These are phyloP conservation scores for Pleurotus eryngii DNA, from an alignment of 768 basidiomycete genomes.

Conservation along the genomic window DNA sequence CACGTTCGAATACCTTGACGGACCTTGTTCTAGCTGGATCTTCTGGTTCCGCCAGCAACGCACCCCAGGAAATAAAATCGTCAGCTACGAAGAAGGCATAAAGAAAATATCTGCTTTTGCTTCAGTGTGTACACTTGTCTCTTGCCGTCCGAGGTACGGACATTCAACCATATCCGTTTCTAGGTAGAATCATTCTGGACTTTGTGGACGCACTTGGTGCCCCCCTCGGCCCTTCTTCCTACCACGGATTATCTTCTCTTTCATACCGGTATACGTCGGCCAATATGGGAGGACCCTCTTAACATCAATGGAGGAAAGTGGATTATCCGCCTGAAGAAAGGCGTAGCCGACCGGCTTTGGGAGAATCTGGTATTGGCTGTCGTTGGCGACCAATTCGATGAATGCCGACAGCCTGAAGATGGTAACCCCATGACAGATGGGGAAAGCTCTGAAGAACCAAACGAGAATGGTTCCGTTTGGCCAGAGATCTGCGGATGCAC, in stretches of 20 bases:
- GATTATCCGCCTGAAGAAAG: slow-evolving; percentile 91
- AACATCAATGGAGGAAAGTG: slow-evolving; percentile 90
- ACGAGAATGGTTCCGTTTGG: slow-evolving; percentile 38
- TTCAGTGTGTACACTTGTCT: slow-evolving; percentile 50
- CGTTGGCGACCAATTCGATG: slow-evolving; percentile 88
- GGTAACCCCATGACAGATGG: slow-evolving; percentile 17
- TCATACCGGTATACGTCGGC: slow-evolving; percentile 78
- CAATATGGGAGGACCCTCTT: slow-evolving; percentile 95
- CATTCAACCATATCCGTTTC: neutral
- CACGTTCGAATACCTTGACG: slow-evolving; percentile 14
- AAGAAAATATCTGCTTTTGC: slow-evolving; percentile 89
- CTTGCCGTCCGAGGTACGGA: neutral
- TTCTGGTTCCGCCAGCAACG: slow-evolving; percentile 94
- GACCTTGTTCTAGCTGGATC: slow-evolving; percentile 60
- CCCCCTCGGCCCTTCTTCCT: slow-evolving; percentile 78
- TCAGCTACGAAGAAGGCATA: slow-evolving; percentile 93
- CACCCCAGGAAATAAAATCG: slow-evolving; percentile 83
- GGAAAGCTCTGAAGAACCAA: slow-evolving; percentile 33
- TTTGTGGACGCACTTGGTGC: slow-evolving; percentile 85
- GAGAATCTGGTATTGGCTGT: slow-evolving; percentile 85
- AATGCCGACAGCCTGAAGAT: slow-evolving; percentile 43
- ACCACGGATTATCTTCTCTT: slow-evolving; percentile 96
- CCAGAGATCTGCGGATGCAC: slow-evolving; percentile 94
- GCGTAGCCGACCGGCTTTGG: slow-evolving; percentile 87
- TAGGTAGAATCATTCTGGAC: slow-evolving; percentile 97